A percentile compares a stretch with the other conserved stretches of the same genome.
Conservation (phyloP, 331 rosid genomes). For the Pyracantha coccinea region DNA sequence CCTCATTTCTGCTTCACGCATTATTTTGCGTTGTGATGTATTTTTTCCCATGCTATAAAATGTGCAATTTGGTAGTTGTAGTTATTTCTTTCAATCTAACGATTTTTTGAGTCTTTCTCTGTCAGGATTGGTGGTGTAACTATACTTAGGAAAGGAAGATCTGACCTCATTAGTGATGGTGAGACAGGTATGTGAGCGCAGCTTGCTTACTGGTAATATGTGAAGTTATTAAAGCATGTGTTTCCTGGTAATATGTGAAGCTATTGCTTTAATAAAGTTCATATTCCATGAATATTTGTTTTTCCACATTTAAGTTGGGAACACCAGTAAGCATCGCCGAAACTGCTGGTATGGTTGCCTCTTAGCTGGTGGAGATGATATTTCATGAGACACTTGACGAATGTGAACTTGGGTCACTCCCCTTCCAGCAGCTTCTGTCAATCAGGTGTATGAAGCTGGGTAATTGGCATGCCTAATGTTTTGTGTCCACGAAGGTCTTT, state of each 20-base stretch:
- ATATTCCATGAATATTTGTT: not conserved
- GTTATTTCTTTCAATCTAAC: not conserved
- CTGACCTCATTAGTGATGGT: slow-evolving; percentile 78
- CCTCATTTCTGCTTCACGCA: not conserved
- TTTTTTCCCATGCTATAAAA: not conserved
- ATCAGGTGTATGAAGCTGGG: not conserved
- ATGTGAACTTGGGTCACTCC: not conserved
- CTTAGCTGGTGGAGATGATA: not conserved
- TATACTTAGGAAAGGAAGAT: slow-evolving; percentile 68
- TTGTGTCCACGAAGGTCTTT: not conserved
- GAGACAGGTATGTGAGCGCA: slow-evolving; percentile 46
- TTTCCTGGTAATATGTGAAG: not conserved
- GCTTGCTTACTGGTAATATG: not conserved
- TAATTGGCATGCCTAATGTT: no score
- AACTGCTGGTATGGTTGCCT: not conserved
- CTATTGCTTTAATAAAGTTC: not conserved
- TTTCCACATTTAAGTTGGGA: not conserved
- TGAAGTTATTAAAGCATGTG: not conserved
- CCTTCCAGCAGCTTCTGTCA: not conserved
- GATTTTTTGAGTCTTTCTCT: slow-evolving; percentile 5
- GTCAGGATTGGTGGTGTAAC: slow-evolving; percentile 86
- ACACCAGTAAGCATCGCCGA: not conserved
- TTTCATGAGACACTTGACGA: not conserved
- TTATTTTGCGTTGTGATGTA: not conserved
- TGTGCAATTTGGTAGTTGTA: not conserved